A percentile compares a stretch with the other conserved stretches of the same genome.
These are phyloP conservation scores for Colletotrichum neosansevieriae DNA, from an alignment of 2,329 filamentous ascomycete species.

Conservation along the genomic window DNA sequence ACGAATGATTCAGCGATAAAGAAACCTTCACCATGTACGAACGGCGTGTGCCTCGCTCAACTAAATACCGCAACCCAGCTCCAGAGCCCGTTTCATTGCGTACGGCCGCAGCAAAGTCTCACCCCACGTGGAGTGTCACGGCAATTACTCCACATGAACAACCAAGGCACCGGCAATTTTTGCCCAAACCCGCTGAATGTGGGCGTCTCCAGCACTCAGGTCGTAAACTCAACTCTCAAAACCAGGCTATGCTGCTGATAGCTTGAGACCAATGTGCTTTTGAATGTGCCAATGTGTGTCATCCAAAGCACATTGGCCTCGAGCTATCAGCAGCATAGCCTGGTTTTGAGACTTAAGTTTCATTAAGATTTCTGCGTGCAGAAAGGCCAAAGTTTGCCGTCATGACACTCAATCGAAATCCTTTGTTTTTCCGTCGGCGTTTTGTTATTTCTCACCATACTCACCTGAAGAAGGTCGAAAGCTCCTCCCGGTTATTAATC, in stretches of 20 bases:
- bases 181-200: no score
- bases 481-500: not conserved
- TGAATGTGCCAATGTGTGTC: no score
- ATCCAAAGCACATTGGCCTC: not conserved
- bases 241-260: no score
- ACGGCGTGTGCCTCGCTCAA: not conserved
- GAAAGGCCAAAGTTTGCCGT: no score
- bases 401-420: not conserved
- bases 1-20: not conserved
- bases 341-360: not conserved
- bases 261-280: no score
- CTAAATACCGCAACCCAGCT: not conserved
- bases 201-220: no score
- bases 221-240: no score
- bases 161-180: not conserved
- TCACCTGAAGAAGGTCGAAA: not conserved
- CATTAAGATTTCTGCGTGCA: not conserved
- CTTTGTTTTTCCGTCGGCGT: not conserved
- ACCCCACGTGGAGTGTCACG: conserved; percentile 29
- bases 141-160: conserved; percentile 17
- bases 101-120: conserved; percentile 7
- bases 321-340: not conserved
- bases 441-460: not conserved
- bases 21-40: not conserved
- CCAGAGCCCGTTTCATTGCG: not conserved